phyloP scores from a whole-genome alignment of 306 rosid species.

The Phaseolus lunatus region DNA sequence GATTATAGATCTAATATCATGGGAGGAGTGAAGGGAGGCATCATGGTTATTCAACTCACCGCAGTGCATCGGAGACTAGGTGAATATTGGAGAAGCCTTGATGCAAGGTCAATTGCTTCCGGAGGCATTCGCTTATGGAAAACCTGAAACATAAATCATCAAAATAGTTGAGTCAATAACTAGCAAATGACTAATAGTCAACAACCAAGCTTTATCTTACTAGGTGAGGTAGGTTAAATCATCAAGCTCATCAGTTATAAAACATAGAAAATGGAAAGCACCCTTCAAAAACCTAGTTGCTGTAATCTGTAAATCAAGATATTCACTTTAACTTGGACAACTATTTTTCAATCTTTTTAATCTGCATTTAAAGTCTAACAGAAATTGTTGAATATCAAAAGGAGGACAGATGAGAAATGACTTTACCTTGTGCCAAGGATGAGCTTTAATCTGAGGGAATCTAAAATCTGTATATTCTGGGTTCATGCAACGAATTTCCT shows the following conservation, averaged over 20 bases:
- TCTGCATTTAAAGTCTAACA: not conserved
- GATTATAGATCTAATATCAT: not conserved
- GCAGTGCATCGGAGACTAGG: conserved; percentile 93
- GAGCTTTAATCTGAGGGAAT: conserved; percentile 92
- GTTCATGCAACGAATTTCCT: conserved; percentile 94
- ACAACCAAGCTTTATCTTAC: conserved; percentile 12
- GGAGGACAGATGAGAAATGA: conserved; percentile 38
- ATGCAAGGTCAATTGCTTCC: conserved; percentile 90
- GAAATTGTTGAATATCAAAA: conserved; percentile 1
- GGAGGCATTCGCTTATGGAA: conserved; percentile 93
- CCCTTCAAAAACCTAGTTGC: not conserved
- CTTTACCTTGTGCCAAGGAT: conserved; percentile 89
- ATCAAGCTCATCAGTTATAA: conserved; percentile 1
- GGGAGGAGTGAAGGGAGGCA: not conserved
- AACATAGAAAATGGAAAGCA: not conserved
- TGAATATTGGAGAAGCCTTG: conserved; percentile 92
- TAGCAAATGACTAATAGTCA: not conserved
- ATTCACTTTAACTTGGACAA: conserved; percentile 24
- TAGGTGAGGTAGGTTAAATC: not conserved
- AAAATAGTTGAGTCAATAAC: conserved; percentile 27
- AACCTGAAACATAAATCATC: conserved; percentile 58
- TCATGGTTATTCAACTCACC: conserved; percentile 54
- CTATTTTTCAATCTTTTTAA: not conserved
- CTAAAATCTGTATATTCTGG: conserved; percentile 83
- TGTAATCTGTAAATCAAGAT: not conserved